Conservation (phyloP, 805 yeast genomes). For the Pichia membranifaciens region DNA sequence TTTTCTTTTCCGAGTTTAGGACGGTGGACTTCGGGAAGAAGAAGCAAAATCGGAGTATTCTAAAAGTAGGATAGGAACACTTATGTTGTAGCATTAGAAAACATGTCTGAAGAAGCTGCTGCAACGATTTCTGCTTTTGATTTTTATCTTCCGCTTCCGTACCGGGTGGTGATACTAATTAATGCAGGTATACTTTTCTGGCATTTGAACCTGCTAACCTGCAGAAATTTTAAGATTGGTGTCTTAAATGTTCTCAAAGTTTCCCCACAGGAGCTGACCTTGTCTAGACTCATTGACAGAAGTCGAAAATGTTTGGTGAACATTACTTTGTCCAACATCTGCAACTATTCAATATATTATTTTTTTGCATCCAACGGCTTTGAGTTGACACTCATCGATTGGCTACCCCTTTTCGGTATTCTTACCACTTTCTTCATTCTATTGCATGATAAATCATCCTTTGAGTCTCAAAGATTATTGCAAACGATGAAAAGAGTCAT, state of each 20-base stretch:
- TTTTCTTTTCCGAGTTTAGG: background rate
- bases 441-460: slow-evolving; percentile 25
- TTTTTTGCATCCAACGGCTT: slow-evolving; percentile 20
- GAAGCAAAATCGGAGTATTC: too few relatives aligned
- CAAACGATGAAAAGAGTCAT: slow-evolving; percentile 48
- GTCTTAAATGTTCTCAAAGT: slow-evolving; percentile 37
- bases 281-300: slow-evolving; percentile 14
- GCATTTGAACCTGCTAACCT: slow-evolving; percentile 40
- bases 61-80: too few relatives aligned
- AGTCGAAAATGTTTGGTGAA: slow-evolving; percentile 18
- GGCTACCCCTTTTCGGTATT: slow-evolving; percentile 37
- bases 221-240: slow-evolving; percentile 38
- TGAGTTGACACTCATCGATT: slow-evolving; percentile 25
- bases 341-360: slow-evolving; percentile 27
- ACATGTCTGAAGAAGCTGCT: background rate
- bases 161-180: slow-evolving; percentile 43
- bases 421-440: slow-evolving; percentile 30
- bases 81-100: background rate
- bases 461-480: slow-evolving; percentile 40
- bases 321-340: slow-evolving; percentile 22
- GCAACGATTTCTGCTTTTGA: background rate
- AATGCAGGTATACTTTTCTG: slow-evolving; percentile 50
- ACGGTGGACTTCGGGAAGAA: too few relatives aligned
- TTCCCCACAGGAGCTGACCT: slow-evolving; percentile 20
- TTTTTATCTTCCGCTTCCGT: slow-evolving; percentile 38